These are phyloP conservation scores for Candolleomyces aberdarensis DNA, from an alignment of 768 basidiomycete genomes.

Conservation along the genomic window DNA sequence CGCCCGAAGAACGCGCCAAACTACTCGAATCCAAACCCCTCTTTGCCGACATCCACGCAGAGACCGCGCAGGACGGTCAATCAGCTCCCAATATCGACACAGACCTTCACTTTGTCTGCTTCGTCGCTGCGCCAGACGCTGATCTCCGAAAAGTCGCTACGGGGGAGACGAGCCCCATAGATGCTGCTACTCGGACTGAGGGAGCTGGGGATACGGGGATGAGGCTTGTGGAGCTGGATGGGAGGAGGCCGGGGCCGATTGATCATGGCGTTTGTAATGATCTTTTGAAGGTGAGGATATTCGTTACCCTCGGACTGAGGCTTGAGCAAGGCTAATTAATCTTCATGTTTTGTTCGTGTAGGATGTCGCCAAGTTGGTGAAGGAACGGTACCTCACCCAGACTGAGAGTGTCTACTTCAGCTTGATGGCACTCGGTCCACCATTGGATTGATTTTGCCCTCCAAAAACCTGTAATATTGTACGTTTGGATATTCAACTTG, in stretches of 20 bases:
- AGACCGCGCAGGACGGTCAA: slow-evolving; percentile 69
- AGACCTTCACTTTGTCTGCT: slow-evolving; percentile 85
- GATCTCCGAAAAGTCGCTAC: slow-evolving; percentile 26
- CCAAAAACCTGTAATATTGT: no score
- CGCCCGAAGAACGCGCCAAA: slow-evolving; percentile 70
- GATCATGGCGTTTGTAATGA: slow-evolving; percentile 67
- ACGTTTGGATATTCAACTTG: no score
- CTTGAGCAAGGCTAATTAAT: no score
- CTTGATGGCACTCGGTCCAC: slow-evolving; percentile 52
- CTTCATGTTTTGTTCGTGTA: slow-evolving; percentile 18
- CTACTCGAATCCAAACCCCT: slow-evolving; percentile 72
- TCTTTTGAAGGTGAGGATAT: slow-evolving; percentile 49
- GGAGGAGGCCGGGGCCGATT: slow-evolving; percentile 71
- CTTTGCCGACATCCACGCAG: slow-evolving; percentile 75
- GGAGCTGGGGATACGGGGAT: slow-evolving; percentile 24
- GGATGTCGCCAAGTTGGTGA: slow-evolving; percentile 66
- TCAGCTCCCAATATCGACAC: slow-evolving; percentile 66
- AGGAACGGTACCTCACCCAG: slow-evolving; percentile 53
- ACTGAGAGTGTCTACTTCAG: slow-evolving; percentile 60
- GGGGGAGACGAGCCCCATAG: background rate
- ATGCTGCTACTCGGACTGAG: background rate
- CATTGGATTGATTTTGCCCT: background rate
- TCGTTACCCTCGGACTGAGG: background rate
- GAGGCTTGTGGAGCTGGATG: slow-evolving; percentile 84
- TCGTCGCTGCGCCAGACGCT: slow-evolving; percentile 63